These are phyloP conservation scores for Tuber indicum DNA, from an alignment of 495 filamentous ascomycete species.

Conservation along the genomic window DNA sequence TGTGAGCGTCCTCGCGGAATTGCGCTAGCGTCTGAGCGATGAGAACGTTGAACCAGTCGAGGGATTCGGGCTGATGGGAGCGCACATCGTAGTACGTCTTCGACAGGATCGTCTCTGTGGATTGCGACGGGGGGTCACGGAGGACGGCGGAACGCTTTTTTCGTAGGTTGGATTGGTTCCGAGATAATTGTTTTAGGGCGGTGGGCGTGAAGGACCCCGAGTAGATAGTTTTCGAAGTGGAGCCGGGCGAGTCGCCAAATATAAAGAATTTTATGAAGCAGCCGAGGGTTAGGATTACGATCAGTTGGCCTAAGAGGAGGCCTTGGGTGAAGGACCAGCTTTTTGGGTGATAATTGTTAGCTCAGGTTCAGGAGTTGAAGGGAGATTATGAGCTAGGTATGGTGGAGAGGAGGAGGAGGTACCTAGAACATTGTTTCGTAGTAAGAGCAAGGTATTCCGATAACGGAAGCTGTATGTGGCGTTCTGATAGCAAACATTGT, in stretches of 20 bases:
- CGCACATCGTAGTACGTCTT: slow-evolving; percentile 98
- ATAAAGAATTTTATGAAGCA: slow-evolving; percentile 99
- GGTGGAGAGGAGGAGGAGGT: slow-evolving; percentile 11
- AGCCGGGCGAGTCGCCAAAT: slow-evolving; percentile 83
- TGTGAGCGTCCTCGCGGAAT: slow-evolving; percentile 78
- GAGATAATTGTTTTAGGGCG: slow-evolving; percentile 43
- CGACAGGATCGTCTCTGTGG: slow-evolving; percentile 80
- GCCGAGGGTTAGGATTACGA: slow-evolving; percentile 78
- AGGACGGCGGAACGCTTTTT: slow-evolving; percentile 72
- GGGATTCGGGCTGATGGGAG: slow-evolving; percentile 92
- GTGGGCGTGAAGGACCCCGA: slow-evolving; percentile 61
- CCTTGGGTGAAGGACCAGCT: slow-evolving; percentile 89
- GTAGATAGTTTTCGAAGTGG: slow-evolving; percentile 52
- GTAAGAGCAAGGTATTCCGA: slow-evolving; percentile 40
- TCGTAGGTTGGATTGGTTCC: slow-evolving; percentile 50
- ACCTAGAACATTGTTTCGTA: slow-evolving; percentile 33
- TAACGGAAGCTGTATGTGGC: slow-evolving; percentile 39
- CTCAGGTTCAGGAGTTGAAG: slow-evolving; percentile 11
- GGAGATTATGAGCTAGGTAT: slow-evolving; percentile 13
- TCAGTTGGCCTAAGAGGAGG: slow-evolving; percentile 86
- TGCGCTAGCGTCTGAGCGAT: slow-evolving; percentile 96
- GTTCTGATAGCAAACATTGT: slow-evolving; percentile 22
- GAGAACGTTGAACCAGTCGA: slow-evolving; percentile 99
- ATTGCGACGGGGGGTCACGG: slow-evolving; percentile 58
- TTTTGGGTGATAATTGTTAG: slow-evolving; percentile 32